Evolutionary conservation across 2,329 filamentous ascomycete genomes (phyloP).

Genomic region (Rhynchosporium agropyri): DNA sequence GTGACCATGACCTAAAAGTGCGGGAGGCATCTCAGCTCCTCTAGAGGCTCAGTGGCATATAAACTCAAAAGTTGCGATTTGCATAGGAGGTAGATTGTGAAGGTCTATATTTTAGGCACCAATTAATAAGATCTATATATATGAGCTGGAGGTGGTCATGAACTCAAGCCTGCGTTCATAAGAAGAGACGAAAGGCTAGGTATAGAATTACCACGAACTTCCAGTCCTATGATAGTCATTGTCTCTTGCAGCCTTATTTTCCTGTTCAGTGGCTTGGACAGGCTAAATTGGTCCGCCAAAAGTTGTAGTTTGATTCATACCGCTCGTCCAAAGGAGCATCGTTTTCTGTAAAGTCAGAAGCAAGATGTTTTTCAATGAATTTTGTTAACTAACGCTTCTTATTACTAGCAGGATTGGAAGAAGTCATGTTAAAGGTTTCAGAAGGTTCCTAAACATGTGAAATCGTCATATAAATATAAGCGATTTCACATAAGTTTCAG

Average conservation of each 20-base stretch:
- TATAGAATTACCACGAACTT: slow-evolving; percentile 2
- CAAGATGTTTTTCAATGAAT: background rate
- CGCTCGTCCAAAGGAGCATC: slow-evolving; percentile 6
- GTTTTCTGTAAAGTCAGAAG: background rate
- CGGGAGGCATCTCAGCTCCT: background rate
- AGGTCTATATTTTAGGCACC: too few relatives aligned
- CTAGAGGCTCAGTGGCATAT: background rate
- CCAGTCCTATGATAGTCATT: slow-evolving; percentile 15
- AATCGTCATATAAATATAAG: too few relatives aligned
- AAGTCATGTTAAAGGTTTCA: background rate
- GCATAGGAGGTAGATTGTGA: too few relatives aligned
- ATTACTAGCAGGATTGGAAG: background rate
- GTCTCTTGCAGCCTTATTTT: slow-evolving; percentile 12
- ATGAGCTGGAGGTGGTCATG: too few relatives aligned
- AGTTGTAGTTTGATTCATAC: background rate
- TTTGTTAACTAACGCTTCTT: background rate
- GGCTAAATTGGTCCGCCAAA: slow-evolving; percentile 3
- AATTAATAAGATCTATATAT: too few relatives aligned
- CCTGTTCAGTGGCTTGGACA: slow-evolving; percentile 12
- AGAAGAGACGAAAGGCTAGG: too few relatives aligned
- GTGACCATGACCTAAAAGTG: background rate
- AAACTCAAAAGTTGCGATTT: too few relatives aligned
- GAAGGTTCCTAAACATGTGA: background rate
- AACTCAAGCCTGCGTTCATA: too few relatives aligned
- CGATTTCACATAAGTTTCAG: too few relatives aligned